Evolutionary conservation across 495 filamentous ascomycete genomes (phyloP), one percentile per base, ranked within the genome.

Genomic region (Usnea hakonensis): DNA sequence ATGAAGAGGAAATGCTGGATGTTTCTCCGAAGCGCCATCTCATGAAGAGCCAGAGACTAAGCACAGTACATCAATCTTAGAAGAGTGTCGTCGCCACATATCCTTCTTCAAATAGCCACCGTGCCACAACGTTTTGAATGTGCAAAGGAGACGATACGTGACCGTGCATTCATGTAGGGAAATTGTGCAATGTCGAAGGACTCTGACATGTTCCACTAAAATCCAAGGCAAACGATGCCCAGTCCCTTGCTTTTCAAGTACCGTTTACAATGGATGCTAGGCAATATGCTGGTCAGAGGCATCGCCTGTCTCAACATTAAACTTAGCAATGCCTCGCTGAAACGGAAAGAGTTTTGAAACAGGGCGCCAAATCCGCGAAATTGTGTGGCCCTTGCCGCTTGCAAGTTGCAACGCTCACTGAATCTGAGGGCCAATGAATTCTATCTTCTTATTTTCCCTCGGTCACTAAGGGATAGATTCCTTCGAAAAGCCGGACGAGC

Each of bases 11-110:
- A 41, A 41, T 19, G 38, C 38, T 41, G 19, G 38, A 8, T 48
- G 21, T 48, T 48, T 48, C 43, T 48, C 43, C 43, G 43, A 48
- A 48, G 43, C 43, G 43, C 43, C 43, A 48, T 48, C 21, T n/a
- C n/a, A n/a, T n/a, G n/a, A n/a, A n/a, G n/a, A n/a, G n/a, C 5
- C 41, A 48, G 43, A 23, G 43, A 23, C 2, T 19, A 44, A 44
- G 43, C 9, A 8, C 43, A 26, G 21, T 21, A 48, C 13, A n/a
- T n/a, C n/a, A n/a, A n/a, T n/a, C n/a, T 11, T 8, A 48, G 43
- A 23, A 48, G 43, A 48, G 26, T 14, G 11, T 41, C n/a, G 8
- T 48, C 7, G 43, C 19, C 26, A 48, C 2, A 13, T 48, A 28
- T 26, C 21, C n/a, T 26, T 6, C 19, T 19, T 11, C 14, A 41